Conservation (phyloP, 768 basidiomycete genomes). For the Psilocybe subaeruginosa region DNA sequence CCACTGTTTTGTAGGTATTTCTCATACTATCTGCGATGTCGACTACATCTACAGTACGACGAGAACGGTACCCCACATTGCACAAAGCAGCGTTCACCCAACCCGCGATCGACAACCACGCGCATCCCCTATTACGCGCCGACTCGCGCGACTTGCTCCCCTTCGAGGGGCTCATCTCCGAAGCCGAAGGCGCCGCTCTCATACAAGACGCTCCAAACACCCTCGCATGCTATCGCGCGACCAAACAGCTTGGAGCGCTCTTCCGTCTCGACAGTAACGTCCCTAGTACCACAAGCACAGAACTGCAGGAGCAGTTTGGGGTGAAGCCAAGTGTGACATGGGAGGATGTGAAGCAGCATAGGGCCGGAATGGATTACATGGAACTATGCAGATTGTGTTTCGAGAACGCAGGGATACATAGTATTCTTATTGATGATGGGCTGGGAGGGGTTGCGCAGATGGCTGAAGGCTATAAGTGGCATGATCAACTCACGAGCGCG, state of each 20-base stretch:
- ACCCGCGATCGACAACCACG: constrained; percentile 80
- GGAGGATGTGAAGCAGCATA: constrained; percentile 57
- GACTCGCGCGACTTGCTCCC: constrained; percentile 48
- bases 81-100: constrained; percentile 32
- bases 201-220: constrained; percentile 54
- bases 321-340: constrained; percentile 37
- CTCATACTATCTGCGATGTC: not conserved
- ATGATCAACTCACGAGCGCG: constrained; percentile 58
- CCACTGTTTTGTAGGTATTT: not conserved
- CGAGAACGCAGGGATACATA: constrained; percentile 59
- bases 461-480: constrained; percentile 60
- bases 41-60: too few species aligned
- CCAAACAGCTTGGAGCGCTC: constrained; percentile 53
- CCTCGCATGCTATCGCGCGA: constrained; percentile 61
- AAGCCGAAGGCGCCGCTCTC: constrained; percentile 59
- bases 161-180: constrained; percentile 69
- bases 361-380: constrained; percentile 49
- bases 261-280: constrained; percentile 36
- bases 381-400: constrained; percentile 62
- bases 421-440: constrained; percentile 76
- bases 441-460: constrained; percentile 49
- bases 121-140: constrained; percentile 66
- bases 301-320: too few species aligned
- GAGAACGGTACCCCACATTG: constrained; percentile 21
- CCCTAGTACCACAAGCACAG: constrained; percentile 8